Base-by-base conservation (phyloP, 192 early-diverging fungal species). In the Backusella australiensis region DNA sequence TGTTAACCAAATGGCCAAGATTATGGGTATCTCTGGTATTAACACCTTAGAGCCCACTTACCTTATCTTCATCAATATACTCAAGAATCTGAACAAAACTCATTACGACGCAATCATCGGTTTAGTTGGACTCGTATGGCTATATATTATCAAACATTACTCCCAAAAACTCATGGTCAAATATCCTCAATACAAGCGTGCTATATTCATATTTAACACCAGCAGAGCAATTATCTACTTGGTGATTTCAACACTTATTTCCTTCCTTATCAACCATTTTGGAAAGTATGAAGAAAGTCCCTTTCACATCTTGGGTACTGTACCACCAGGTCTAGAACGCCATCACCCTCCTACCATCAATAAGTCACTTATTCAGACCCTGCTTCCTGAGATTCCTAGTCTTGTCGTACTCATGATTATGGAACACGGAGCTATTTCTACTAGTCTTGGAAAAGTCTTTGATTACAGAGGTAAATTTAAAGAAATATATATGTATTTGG, bases 361-460 rank as follows among this genome's bases (percentile, higher is more conserved):
- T 72, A 75, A 80, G 9, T 53, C 85, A 12, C 79, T 93, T 21
- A 77, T 95, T 36, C 77, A 87, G 7, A 59, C 69, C 9, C 75
- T 91, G 12, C 82, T 83, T 0, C 77, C 83, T 35, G 85, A 93
- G 66, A 67, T 93, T n/a, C 86, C 89, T 36, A 87, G 89, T 34
- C 87, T 93, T 21, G 82, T 92, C 32, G 83, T 98, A 3, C 86
- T 97, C 42, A 82, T 90, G 71, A 89, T 98, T 67, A 85, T 98
- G 72, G 97, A 98, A 83, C 96, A 97, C 77, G 90, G 96, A 79
- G 93, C 95, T n/a, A 93, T 98, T 69, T 85, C 90, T 74, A 95
- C 96, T 84, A 92, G 91, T 41, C 95, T 95, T 84, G 97, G 93
- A 32, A 89, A 94, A 52, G 74, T 91, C 67, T 92, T 93, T 85